These are phyloP conservation scores for Podila epigama DNA, from an alignment of 192 early-diverging fungal species.

Conservation along the genomic window DNA sequence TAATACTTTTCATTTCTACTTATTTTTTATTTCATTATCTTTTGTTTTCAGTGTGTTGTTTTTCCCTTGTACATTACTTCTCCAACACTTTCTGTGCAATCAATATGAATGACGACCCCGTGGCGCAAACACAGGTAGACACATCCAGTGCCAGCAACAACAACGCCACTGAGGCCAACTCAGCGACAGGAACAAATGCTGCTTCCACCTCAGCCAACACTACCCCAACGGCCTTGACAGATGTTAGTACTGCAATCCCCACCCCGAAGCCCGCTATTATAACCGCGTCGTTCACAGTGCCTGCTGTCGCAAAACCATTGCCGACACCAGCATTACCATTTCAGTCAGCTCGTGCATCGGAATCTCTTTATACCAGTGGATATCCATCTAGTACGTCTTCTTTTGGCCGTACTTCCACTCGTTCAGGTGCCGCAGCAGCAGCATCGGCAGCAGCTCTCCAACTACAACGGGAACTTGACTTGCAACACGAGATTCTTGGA, in stretches of 20 bases:
- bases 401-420: constrained; percentile 14
- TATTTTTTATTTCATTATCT: background rate
- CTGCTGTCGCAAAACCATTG: constrained; percentile 42
- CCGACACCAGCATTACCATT: constrained; percentile 41
- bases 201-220: background rate
- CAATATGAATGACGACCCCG: background rate
- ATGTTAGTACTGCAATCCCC: background rate
- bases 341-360: constrained; percentile 45
- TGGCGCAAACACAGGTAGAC: background rate
- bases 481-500: constrained; percentile 42
- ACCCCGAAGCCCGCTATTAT: constrained; percentile 11
- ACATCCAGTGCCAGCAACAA: background rate
- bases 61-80: background rate
- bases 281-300: constrained; percentile 37
- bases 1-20: background rate
- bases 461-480: constrained; percentile 30
- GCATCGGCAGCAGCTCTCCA: constrained; percentile 42
- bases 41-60: background rate
- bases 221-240: background rate
- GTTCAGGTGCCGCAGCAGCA: constrained; percentile 38
- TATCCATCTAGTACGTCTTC: constrained; percentile 15
- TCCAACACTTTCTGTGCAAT: background rate
- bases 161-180: background rate
- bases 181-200: background rate
- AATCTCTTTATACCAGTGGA: constrained; percentile 31